These are phyloP conservation scores for Actinidia arguta DNA, from an alignment of 179 eudicot species.

Conservation along the genomic window DNA sequence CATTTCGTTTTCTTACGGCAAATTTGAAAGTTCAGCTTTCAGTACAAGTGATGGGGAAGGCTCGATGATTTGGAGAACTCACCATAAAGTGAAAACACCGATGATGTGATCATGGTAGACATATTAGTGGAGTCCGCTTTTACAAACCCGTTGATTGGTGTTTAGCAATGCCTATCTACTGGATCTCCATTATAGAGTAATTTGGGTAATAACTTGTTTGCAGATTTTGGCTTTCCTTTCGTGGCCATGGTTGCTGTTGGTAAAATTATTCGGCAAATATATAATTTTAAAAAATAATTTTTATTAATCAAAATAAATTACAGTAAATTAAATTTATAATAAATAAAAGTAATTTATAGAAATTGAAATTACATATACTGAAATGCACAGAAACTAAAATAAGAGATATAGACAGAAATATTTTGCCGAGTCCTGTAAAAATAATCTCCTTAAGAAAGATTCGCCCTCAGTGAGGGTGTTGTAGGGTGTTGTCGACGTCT, in stretches of 20 bases:
- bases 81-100: not conserved
- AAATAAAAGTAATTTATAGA: too few relatives aligned
- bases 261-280: too few relatives aligned
- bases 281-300: too few relatives aligned
- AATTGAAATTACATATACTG: too few relatives aligned
- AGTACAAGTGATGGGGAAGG: constrained; percentile 42
- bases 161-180: not conserved
- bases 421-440: too few relatives aligned
- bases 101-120: constrained; percentile 30
- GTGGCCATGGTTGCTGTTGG: constrained; percentile 22
- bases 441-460: too few relatives aligned
- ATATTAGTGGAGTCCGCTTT: constrained; percentile 20
- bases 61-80: constrained; percentile 14
- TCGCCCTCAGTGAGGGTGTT: too few relatives aligned
- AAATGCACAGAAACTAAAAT: too few relatives aligned
- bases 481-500: too few relatives aligned
- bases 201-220: constrained; percentile 23
- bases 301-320: too few relatives aligned
- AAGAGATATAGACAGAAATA: too few relatives aligned
- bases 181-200: not conserved
- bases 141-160: constrained; percentile 12
- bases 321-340: too few relatives aligned
- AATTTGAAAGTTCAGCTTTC: constrained; percentile 28
- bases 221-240: constrained; percentile 4
- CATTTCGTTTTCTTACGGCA: constrained; percentile 20